Conservation (phyloP, 1,284 basidiomycete species). For the Trametes sp. region DNA sequence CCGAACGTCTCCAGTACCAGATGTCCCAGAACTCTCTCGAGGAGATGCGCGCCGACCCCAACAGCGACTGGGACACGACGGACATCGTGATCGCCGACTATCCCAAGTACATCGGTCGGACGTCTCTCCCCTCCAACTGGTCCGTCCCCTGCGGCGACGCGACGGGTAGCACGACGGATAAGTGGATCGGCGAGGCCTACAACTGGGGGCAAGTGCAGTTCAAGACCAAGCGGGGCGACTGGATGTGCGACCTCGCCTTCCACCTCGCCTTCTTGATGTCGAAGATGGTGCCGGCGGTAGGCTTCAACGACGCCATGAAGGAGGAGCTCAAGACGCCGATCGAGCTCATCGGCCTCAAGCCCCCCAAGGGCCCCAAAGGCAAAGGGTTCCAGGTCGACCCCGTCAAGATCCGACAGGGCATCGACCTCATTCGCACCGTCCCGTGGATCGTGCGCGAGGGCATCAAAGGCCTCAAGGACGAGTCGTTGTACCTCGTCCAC, state of each 20-base stretch:
- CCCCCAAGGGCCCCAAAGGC: neutral
- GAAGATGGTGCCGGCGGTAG: neutral
- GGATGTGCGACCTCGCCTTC: slow-evolving; percentile 7
- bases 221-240: neutral
- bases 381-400: neutral
- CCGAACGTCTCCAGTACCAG: neutral
- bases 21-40: neutral
- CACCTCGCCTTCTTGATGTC: slow-evolving; percentile 3
- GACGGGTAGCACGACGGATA: neutral
- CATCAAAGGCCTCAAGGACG: neutral
- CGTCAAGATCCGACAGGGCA: neutral
- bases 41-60: neutral
- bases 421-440: neutral
- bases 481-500: neutral
- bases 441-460: neutral
- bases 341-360: neutral
- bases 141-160: neutral
- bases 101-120: slow-evolving; percentile 3
- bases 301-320: neutral
- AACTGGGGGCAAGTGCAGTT: neutral
- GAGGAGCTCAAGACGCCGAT: neutral
- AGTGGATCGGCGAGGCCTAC: neutral
- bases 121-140: slow-evolving; percentile 3
- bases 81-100: neutral
- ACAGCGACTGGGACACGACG: slow-evolving; percentile 1